phyloP scores from a whole-genome alignment of 202 grass and related monocot species.

The Dendrocalamus latiflorus region DNA sequence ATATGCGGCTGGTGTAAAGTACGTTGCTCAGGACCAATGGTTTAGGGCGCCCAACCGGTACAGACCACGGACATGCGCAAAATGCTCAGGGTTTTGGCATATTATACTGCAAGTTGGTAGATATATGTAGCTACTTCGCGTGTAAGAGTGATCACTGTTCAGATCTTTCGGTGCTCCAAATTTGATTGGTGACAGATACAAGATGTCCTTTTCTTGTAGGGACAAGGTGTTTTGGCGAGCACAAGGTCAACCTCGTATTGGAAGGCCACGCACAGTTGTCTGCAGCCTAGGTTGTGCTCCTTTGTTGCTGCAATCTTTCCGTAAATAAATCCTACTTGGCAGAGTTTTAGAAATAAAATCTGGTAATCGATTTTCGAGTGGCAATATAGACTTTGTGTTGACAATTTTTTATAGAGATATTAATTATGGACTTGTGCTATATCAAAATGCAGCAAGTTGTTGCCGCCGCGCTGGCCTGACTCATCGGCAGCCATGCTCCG shows the following conservation, averaged over 20 bases:
- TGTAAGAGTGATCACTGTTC: conserved; percentile 9
- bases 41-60: conserved; percentile 12
- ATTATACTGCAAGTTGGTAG: background rate
- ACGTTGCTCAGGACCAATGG: conserved; percentile 17
- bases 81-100: no score
- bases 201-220: conserved; percentile 10
- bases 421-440: no score
- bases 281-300: background rate
- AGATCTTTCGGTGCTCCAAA: conserved; percentile 23
- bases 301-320: conserved; percentile 19
- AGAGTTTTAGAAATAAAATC: no score
- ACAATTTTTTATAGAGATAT: no score
- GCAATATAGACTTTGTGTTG: no score
- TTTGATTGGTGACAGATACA: conserved; percentile 18
- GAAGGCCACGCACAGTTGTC: background rate
- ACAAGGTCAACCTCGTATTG: conserved; percentile 11
- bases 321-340: no score
- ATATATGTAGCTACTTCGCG: conserved; percentile 11
- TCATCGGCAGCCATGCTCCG: no score
- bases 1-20: no score
- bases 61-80: no score
- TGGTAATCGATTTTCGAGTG: no score
- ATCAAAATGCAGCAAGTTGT: no score
- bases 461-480: no score
- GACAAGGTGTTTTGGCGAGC: background rate